Percentiles rank a stretch among this genome's conserved stretches.
phyloP scores from a whole-genome alignment of 2,329 filamentous ascomycete species.

The Epichloe sylvatica region DNA sequence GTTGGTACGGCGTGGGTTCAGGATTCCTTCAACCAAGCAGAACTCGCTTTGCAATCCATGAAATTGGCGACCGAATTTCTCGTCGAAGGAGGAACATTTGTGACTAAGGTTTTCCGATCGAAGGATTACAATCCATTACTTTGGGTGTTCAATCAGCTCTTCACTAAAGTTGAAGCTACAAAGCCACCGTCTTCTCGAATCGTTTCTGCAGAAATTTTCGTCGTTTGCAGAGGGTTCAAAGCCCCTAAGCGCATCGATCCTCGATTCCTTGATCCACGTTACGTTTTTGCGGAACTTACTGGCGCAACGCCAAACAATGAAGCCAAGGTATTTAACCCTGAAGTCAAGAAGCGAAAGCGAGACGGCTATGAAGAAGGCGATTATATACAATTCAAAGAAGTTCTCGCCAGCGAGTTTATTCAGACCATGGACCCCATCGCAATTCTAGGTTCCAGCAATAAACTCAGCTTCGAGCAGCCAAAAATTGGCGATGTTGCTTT shows the following conservation, averaged over 20 bases:
- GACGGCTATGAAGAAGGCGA: constrained; percentile 97
- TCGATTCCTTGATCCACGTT: constrained; percentile 74
- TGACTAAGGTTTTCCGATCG: constrained; percentile 93
- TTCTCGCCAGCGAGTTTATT: constrained; percentile 81
- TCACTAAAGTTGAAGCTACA: constrained; percentile 88
- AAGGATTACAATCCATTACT: constrained; percentile 93
- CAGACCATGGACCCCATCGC: constrained; percentile 87
- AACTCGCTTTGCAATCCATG: constrained; percentile 78
- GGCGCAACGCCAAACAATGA: constrained; percentile 86
- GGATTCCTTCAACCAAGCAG: constrained; percentile 95
- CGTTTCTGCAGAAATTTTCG: constrained; percentile 96
- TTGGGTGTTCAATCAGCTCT: constrained; percentile 97
- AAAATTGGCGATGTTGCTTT: constrained; percentile 72
- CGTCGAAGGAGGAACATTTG: constrained; percentile 76
- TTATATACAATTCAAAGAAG: constrained; percentile 82
- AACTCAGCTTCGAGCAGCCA: constrained; percentile 68
- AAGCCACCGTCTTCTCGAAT: constrained; percentile 93
- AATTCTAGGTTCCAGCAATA: constrained; percentile 76
- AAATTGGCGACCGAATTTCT: constrained; percentile 92
- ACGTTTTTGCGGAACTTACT: constrained; percentile 77
- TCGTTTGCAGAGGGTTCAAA: constrained; percentile 90
- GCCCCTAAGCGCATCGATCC: constrained; percentile 83
- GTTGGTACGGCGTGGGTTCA: constrained; percentile 97
- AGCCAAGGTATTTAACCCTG: constrained; percentile 94
- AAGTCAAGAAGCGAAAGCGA: constrained; percentile 92